Base-by-base conservation (phyloP, 129 eudicot genomes). In the Flaveria brownii region DNA sequence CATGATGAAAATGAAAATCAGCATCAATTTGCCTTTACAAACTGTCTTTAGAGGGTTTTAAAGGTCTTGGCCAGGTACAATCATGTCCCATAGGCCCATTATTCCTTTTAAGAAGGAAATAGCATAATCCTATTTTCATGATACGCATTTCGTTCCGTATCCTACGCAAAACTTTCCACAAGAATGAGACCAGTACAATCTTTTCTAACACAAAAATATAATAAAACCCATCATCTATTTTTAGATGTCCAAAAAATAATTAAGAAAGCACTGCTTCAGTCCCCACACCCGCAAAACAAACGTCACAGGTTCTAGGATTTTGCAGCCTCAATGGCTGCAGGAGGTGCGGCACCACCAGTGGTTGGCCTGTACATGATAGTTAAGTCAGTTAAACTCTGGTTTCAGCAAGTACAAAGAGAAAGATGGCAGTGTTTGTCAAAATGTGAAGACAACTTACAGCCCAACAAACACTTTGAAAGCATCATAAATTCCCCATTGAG, bases 261-360 rank as follows among this genome's bases (percentile, higher is more conserved):
- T 72, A 67, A 80, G 70, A 49, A 9, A 66, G 42, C 47, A 71
- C 17, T 10, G 55, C 42, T 33, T 60, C n/a, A 59, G 36, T 39
- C 69, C 36, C 33, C 16, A 46, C 52, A 39, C 28, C 22, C 45
- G 4, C 46, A 3, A 62, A 55, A 33, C 23, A 47, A 51, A 57
- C 71, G 70, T 20, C n/a, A 49, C 8, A 6, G 23, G 8, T 18
- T 62, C 79, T 86, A 90, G 16, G 55, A 84, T 82, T 87, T 86
- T 36, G 88, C 88, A 46, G 71, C 82, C 74, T 80, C 89, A 62
- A 82, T 81, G 28, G 89, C 84, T 77, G 88, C 80, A 54, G 85
- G 82, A 47, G 96, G 91, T 55, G 97, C 85, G 71, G 84, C 91
- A 50, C 98, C 98, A 78, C 98, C 98, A 23, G 98, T 87, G 39